Base-by-base conservation (phyloP, 768 basidiomycete species). In the Cyathus striatus region DNA sequence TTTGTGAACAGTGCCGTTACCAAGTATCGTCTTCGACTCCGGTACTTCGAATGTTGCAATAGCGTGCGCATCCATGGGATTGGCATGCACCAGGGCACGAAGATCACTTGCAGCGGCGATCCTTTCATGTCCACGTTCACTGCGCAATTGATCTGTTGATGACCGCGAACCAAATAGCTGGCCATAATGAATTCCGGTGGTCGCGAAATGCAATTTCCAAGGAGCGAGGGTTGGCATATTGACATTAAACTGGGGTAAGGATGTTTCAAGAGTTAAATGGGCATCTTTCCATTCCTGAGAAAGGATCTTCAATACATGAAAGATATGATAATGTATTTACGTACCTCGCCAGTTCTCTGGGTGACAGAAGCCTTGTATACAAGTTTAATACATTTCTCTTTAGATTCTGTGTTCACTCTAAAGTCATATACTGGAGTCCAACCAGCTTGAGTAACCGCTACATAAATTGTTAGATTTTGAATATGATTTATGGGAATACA, bases 311-410 rank as follows among this genome's bases (percentile, higher is more conserved):
- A 32, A 1, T 32, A 13, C 2, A 4, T 10, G 5, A 5, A 16
- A 14, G 16, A 10, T 23, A 4, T 16, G 18, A 3, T 44, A 42
- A n/a, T 32, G 22, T 2, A 63, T 59, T 25, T 55, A 56, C 63
- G 36, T 3, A 64, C 70, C 59, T 73, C 71, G 16, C 65, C 69
- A 1, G 69, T 69, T 22, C 41, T 54, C 47, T 73, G 71, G 1
- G 52, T 58, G 18, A 73, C 59, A 4, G 54, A 46, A 0, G 65
- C 70, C 46, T 70, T 72, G 55, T 73, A 72, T 2, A 64, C 47
- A 2, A 73, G 49, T 0, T 53, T 57, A 2, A 67, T 48, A 0
- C 62, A 50, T 9, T 59, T 56, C 3, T 66, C 60, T 26, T 60
- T 60, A 3, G 61, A 45, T 12, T 65, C 47, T 46, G 59, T 70